Evolutionary conservation across 2,329 filamentous ascomycete species (phyloP).

Genomic region (Colletotrichum orchidophilum): DNA sequence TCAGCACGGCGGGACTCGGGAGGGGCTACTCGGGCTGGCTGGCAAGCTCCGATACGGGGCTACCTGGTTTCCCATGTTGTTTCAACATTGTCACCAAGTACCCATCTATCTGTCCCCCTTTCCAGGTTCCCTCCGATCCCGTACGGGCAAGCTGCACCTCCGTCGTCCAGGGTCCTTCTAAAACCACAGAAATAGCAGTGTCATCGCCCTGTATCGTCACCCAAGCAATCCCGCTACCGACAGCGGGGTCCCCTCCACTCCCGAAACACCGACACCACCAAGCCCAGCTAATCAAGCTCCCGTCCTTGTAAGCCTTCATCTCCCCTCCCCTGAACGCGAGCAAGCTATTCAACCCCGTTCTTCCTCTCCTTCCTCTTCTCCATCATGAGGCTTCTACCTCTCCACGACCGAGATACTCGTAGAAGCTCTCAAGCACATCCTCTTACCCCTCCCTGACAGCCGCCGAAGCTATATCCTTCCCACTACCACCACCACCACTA

Average conservation of each 20-base stretch:
- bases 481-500: background rate
- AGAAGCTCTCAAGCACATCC: background rate
- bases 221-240: slow-evolving; percentile 28
- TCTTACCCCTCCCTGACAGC: background rate
- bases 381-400: slow-evolving; percentile 16
- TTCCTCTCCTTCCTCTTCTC: background rate
- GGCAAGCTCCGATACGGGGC: background rate
- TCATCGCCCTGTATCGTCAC: slow-evolving; percentile 21
- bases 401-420: slow-evolving; percentile 4
- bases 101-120: background rate
- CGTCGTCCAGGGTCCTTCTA: slow-evolving; percentile 8
- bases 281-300: slow-evolving; percentile 27
- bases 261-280: slow-evolving; percentile 30
- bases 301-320: slow-evolving; percentile 33
- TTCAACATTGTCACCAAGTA: background rate
- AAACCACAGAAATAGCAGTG: slow-evolving; percentile 9
- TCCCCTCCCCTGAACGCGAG: slow-evolving; percentile 12
- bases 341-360: slow-evolving; percentile 13
- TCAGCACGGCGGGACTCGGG: no score
- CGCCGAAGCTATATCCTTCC: background rate
- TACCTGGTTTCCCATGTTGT: background rate
- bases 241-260: slow-evolving; percentile 31
- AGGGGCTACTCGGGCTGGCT: background rate
- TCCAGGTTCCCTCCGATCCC: background rate
- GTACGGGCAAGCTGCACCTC: background rate